Percentiles rank a stretch among this genome's conserved stretches.
Conservation (phyloP, 805 yeast species). For the Candida peoriensis region DNA sequence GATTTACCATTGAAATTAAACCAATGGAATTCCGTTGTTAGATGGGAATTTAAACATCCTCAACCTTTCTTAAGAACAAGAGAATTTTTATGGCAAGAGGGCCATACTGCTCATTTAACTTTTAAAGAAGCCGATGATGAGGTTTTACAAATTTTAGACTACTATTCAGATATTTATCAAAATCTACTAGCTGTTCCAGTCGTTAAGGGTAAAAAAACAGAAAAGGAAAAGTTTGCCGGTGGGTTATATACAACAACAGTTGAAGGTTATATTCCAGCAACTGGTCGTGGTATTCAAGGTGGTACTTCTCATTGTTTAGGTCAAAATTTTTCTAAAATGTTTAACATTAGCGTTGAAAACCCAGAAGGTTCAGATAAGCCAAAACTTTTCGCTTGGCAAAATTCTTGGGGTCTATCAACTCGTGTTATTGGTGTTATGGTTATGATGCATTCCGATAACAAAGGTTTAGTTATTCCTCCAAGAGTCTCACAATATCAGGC, state of each 20-base stretch:
- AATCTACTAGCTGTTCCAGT: slow-evolving; percentile 97
- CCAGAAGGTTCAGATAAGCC: slow-evolving; percentile 89
- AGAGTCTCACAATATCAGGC: slow-evolving; percentile 91
- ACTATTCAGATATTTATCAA: slow-evolving; percentile 79
- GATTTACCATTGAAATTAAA: slow-evolving; percentile 94
- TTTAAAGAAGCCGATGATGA: slow-evolving; percentile 75
- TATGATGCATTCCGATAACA: slow-evolving; percentile 97
- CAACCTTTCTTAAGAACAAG: slow-evolving; percentile 98
- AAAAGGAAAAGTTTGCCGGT: slow-evolving; percentile 98
- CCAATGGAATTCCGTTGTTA: slow-evolving; percentile 99
- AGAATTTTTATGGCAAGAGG: slow-evolving; percentile 99
- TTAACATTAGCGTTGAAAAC: slow-evolving; percentile 89
- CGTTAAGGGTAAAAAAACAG: slow-evolving; percentile 90
- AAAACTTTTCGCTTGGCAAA: slow-evolving; percentile 86
- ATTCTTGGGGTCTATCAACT: slow-evolving; percentile 99
- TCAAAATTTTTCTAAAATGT: slow-evolving; percentile 98
- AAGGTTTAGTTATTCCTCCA: slow-evolving; percentile 97
- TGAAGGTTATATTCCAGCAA: slow-evolving; percentile 96
- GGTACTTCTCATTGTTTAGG: slow-evolving; percentile 98
- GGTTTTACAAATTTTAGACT: slow-evolving; percentile 80
- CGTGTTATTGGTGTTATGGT: slow-evolving; percentile 99
- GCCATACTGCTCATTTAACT: slow-evolving; percentile 96
- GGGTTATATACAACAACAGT: slow-evolving; percentile 92
- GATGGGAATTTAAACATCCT: slow-evolving; percentile 99
- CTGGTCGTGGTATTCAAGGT: slow-evolving; percentile 99